Base-by-base conservation (phyloP, 225 moss, liverwort and hornwort genomes). In the Asterella californica region DNA sequence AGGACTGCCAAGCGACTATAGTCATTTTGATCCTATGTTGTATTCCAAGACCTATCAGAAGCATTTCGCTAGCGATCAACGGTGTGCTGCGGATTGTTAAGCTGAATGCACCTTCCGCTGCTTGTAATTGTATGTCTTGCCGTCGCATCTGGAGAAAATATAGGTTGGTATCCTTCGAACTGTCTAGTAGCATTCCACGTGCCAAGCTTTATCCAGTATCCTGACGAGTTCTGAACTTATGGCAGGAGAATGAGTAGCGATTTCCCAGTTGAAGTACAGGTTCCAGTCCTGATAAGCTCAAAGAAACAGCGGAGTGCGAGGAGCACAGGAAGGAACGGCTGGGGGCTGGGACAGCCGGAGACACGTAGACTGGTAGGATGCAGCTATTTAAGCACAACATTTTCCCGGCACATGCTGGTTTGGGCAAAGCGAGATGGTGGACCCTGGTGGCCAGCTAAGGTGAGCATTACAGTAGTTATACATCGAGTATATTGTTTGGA, bases 361-460 rank as follows among this genome's bases (percentile, higher is more conserved):
- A 90, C 93, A 62, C 90, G 90, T 53, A 89, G 94, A 71, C 88
- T 93, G 67, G 91, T 92, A 79, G 88, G 90, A 75, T 91, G 89
- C 89, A 91, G 84, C 85, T 89, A 82, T 86, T 85, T 77, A 83
- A 87, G 57, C 36, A 84, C 79, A 34, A 87, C 87, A 27, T 93
- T 94, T 79, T 82, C 96, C 63, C 89, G 90, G 4, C 89, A 92
- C 76, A 90, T 87, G 81, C 90, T 91, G 66, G 93, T 94, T 71
- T 97, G 96, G 96, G 96, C 94, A 17, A 91, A 91, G 80, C 87
- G 89, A 65, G 93, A 92, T 81, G 84, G 85, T n/a, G 88, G 84
- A 80, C 90, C 89, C 50, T 97, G 96, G 96, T 97, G 96, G 96
- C 96, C 96, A 84, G 96, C 96, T 50, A 81, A 92, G 89, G 96